Evolutionary conservation across 2,329 filamentous ascomycete species (phyloP).

Genomic region (Verticillium klebahnii): DNA sequence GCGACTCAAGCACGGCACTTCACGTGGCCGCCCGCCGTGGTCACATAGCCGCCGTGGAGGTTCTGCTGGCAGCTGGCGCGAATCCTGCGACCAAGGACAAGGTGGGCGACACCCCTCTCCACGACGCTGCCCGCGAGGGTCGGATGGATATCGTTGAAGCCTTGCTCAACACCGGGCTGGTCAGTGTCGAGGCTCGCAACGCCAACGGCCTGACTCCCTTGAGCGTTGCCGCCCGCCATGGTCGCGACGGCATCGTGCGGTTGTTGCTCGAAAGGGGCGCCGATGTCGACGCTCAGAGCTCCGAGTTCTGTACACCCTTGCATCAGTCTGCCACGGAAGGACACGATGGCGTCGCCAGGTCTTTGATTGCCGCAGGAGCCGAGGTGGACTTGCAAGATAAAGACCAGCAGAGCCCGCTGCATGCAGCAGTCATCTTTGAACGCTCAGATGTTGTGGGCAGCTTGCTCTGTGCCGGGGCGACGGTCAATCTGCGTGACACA

Average conservation of each 20-base stretch:
- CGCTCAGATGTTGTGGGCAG: constrained; percentile 12
- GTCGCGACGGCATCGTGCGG: constrained; percentile 13
- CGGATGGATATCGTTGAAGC: constrained; percentile 9
- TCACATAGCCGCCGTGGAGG: constrained; percentile 1
- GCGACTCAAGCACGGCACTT: constrained; percentile 11
- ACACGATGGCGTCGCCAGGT: constrained; percentile 9
- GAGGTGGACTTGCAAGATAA: constrained; percentile 13
- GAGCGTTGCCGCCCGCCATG: constrained; percentile 10
- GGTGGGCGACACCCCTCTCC: constrained; percentile 13
- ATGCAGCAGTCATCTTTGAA: constrained; percentile 14
- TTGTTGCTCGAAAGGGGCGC: constrained; percentile 15
- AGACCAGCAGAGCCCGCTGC: constrained; percentile 13
- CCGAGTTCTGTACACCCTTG: constrained; percentile 12
- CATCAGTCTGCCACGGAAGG: constrained; percentile 15
- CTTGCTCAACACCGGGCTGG: constrained; percentile 11
- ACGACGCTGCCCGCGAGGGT: constrained; percentile 10
- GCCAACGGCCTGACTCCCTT: constrained; percentile 13
- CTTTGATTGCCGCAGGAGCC: constrained; percentile 13
- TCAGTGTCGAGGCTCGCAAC: constrained; percentile 13
- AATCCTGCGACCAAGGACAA: constrained; percentile 13
- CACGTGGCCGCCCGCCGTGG: constrained; percentile 8
- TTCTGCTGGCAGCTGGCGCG: constrained; percentile 7
- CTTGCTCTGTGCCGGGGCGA: constrained; percentile 9
- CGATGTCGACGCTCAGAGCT: constrained; percentile 11
- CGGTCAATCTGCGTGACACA: constrained; percentile 9